phyloP scores from a whole-genome alignment of 225 moss, liverwort and hornwort genomes.

The Marchantia polymorpha region DNA sequence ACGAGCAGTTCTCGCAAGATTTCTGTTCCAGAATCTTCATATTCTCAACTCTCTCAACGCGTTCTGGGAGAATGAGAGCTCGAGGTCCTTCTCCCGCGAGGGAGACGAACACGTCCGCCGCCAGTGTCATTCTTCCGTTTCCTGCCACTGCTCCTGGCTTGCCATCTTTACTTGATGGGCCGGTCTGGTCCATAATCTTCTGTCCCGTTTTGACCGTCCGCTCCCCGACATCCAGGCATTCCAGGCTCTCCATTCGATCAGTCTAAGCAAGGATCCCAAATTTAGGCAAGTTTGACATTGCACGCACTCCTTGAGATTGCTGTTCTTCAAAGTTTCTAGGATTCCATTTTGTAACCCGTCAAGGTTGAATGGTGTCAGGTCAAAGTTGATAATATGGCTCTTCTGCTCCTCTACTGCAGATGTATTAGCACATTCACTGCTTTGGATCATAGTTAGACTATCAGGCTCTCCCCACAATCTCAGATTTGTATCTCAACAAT shows the following conservation, averaged over 20 bases:
- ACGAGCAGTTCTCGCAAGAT: no score
- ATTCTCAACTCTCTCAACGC: constrained; percentile 34
- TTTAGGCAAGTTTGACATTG: constrained; percentile 36
- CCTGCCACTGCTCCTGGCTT: constrained; percentile 37
- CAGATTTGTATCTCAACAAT: not conserved
- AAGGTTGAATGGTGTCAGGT: constrained; percentile 23
- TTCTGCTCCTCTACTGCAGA: not conserved
- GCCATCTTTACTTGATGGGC: constrained; percentile 43
- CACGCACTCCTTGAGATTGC: constrained; percentile 29
- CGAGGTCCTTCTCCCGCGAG: constrained; percentile 35
- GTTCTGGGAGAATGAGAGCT: constrained; percentile 19
- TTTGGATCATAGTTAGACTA: not conserved
- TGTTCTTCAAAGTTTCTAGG: constrained; percentile 9
- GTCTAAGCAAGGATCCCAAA: constrained; percentile 33
- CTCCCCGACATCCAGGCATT: constrained; percentile 26
- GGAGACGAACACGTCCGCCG: constrained; percentile 34
- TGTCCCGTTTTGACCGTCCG: constrained; percentile 34
- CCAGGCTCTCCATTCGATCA: constrained; percentile 33
- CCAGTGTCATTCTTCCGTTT: constrained; percentile 36
- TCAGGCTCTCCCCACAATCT: no score
- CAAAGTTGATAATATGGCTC: not conserved
- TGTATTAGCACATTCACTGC: not conserved
- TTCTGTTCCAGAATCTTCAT: no score
- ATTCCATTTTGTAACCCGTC: constrained; percentile 16
- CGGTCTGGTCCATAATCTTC: constrained; percentile 46